Evolutionary conservation across 2,329 filamentous ascomycete species (phyloP).

Genomic region (Colletotrichum sp.): DNA sequence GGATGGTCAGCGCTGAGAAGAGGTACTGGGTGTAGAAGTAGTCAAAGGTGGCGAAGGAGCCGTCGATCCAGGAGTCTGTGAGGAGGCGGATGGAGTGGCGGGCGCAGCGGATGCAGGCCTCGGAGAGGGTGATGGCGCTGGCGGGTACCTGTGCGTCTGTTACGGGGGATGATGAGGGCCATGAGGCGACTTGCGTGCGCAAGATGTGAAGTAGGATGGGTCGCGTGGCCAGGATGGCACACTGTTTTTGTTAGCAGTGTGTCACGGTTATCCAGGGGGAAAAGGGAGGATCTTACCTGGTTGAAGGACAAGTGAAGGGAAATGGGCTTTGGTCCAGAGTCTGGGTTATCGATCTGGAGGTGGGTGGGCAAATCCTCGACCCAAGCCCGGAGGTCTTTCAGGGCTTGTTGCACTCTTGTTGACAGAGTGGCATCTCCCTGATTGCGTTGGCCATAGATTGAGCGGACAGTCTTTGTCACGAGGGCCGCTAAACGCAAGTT

Average conservation of each 20-base stretch:
- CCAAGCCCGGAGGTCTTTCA: conserved; percentile 35
- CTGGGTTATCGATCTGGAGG: conserved; percentile 30
- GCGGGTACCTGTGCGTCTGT: conserved; percentile 28
- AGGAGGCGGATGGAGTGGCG: conserved; percentile 47
- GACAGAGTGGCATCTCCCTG: conserved; percentile 32
- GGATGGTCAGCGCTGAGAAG: conserved; percentile 49
- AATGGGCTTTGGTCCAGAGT: conserved; percentile 29
- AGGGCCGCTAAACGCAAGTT: conserved; percentile 42
- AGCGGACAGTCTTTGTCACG: conserved; percentile 29
- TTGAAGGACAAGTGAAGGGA: conserved; percentile 39
- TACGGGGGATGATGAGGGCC: conserved; percentile 19
- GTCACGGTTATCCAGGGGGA: too few species aligned
- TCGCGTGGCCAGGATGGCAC: conserved; percentile 35
- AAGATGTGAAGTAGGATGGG: conserved; percentile 38
- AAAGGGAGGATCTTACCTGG: conserved; percentile 20
- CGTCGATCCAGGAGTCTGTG: conserved; percentile 49
- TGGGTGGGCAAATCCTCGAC: conserved; percentile 34
- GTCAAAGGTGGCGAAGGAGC: conserved; percentile 50
- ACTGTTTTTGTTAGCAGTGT: conserved; percentile 20
- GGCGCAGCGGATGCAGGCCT: conserved; percentile 50
- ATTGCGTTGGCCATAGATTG: conserved; percentile 32
- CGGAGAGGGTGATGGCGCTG: conserved; percentile 40
- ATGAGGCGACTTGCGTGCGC: conserved; percentile 26
- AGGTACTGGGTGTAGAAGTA: conserved; percentile 51
- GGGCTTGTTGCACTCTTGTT: conserved; percentile 35